Base-by-base conservation (phyloP, 306 rosid species). In the Hylodesmum podocarpum region DNA sequence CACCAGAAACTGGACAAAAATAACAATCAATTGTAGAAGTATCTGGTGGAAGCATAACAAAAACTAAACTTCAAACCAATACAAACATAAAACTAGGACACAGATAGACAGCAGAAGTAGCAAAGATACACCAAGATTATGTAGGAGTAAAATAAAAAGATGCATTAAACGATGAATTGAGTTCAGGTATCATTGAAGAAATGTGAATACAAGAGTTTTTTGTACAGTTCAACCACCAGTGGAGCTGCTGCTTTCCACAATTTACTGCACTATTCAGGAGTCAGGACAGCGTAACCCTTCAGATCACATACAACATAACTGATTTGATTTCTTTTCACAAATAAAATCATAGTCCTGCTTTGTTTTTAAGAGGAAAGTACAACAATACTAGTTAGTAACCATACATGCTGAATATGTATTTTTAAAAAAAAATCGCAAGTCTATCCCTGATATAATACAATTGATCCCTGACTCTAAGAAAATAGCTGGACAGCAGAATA, bases 1-100 rank as follows among this genome's bases (percentile, higher is more conserved):
- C 89, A 64, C 96, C 92, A 82, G 91, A 94, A 85, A 85, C 96
- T 89, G 88, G 67, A 84, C 72, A 79, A 70, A 39, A 69, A 78
- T 76, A 73, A 72, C 54, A 83, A 61, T 11, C 77, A 77, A 79
- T 37, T 74, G 72, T 63, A 62, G 21, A 82, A 53, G 21, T 51
- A 51, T 44, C 31, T 54, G 29, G 6, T 43, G 18, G 66, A 68
- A 82, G 73, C 50, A 73, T 29, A 78, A 22, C 27, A 33, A 54
- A 72, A 55, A 36, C 33, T 46, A 66, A 43, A 63, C 29, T 9
- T 37, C 49, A 64, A 64, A 58, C 24, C 8, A 50, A 72, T 10
- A 51, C n/a, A 64, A 62, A 59, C 62, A 54, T 50, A 68, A 51
- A 62, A 73, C 21, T 25, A 51, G 29, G 51, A 50, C 66, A 50